Evolutionary conservation across 2,329 filamentous ascomycete species (phyloP).

Genomic region (Capronia americana): DNA sequence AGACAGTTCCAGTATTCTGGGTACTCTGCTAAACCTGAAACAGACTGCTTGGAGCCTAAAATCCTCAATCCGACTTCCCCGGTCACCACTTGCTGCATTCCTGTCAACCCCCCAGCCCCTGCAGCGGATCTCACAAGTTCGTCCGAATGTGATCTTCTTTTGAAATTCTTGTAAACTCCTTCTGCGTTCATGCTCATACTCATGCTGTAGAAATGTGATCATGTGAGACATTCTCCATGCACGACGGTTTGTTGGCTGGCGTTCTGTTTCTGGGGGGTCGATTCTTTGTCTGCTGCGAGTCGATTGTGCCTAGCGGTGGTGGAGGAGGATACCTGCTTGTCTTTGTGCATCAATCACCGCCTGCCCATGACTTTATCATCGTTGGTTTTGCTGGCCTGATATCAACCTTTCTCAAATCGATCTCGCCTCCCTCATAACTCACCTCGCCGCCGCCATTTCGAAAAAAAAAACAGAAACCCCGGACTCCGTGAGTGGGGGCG

Average conservation of each 20-base stretch:
- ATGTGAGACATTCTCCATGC: slow-evolving; percentile 16
- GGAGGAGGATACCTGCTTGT: slow-evolving; percentile 12
- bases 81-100: slow-evolving; percentile 11
- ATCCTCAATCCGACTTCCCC: slow-evolving; percentile 22
- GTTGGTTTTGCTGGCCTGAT: not conserved
- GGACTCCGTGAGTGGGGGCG: slow-evolving; percentile 1
- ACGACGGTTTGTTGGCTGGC: slow-evolving; percentile 17
- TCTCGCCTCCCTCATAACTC: not conserved
- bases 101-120: slow-evolving; percentile 23
- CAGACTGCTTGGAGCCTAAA: slow-evolving; percentile 22
- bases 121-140: slow-evolving; percentile 24
- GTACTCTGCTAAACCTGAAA: slow-evolving; percentile 22
- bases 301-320: slow-evolving; percentile 4
- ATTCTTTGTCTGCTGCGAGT: slow-evolving; percentile 13
- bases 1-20: slow-evolving; percentile 17
- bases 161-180: slow-evolving; percentile 1
- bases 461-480: slow-evolving; percentile 13
- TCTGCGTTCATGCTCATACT: not conserved
- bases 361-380: slow-evolving; percentile 4
- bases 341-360: slow-evolving; percentile 7
- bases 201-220: slow-evolving; percentile 4
- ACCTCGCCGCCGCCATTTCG: not conserved
- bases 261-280: slow-evolving; percentile 21
- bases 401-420: not conserved
- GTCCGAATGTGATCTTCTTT: slow-evolving; percentile 7